phyloP scores from a whole-genome alignment of 495 filamentous ascomycete species.

The Chaetomium tenue region DNA sequence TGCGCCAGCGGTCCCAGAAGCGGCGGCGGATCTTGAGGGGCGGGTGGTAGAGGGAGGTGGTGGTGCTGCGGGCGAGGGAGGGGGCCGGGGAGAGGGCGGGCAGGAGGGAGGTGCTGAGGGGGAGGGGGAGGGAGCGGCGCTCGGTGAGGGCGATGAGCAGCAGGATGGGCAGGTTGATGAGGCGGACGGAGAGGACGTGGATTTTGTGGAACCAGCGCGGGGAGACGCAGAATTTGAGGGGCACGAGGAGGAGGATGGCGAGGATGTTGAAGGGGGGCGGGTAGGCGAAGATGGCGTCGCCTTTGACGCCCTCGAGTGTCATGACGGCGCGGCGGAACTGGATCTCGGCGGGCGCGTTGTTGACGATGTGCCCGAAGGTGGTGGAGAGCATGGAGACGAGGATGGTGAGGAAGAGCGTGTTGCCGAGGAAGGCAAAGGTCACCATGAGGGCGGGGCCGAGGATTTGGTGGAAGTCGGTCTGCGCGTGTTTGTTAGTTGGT shows the following conservation, averaged over 20 bases:
- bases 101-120: constrained; percentile 16
- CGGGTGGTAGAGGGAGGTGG: constrained; percentile 15
- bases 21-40: constrained; percentile 24
- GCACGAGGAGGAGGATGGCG: constrained; percentile 60
- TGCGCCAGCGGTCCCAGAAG: constrained; percentile 52
- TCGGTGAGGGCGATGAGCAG: constrained; percentile 59
- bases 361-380: constrained; percentile 65
- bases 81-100: constrained; percentile 13
- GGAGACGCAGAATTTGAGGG: constrained; percentile 61
- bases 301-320: constrained; percentile 75
- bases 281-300: constrained; percentile 71
- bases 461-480: constrained; percentile 61
- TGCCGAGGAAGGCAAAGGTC: constrained; percentile 69
- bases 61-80: constrained; percentile 7
- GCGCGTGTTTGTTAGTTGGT: neutral
- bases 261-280: constrained; percentile 72
- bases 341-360: constrained; percentile 65
- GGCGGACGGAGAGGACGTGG: constrained; percentile 62
- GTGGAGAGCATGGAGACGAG: constrained; percentile 72
- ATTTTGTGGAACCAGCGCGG: constrained; percentile 77
- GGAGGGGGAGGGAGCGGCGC: constrained; percentile 47
- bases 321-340: constrained; percentile 69
- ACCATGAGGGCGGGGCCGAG: constrained; percentile 69
- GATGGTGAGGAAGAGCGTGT: constrained; percentile 74
- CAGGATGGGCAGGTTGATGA: constrained; percentile 64